A percentile compares a stretch with the other conserved stretches of the same genome.
phyloP scores from a whole-genome alignment of 257 asterid genomes.

The Lavandula angustifolia region DNA sequence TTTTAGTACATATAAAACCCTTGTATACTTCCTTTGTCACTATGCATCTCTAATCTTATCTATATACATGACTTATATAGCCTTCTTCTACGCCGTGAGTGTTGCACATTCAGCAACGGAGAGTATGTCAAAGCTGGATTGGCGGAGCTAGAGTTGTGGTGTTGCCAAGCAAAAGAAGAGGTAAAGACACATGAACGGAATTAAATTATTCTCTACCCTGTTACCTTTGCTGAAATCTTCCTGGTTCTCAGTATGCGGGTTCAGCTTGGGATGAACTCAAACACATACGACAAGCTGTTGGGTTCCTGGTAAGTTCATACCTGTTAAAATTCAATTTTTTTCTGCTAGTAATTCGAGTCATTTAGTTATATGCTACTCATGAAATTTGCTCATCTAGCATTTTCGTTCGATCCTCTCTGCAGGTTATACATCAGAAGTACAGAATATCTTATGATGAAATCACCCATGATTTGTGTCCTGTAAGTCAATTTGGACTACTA shows the following conservation, averaged over 20 bases:
- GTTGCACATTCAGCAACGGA: conserved; percentile 97
- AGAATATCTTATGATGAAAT: conserved; percentile 96
- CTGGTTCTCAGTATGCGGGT: conserved; percentile 83
- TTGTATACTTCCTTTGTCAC: background rate
- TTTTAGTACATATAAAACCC: conserved; percentile 1
- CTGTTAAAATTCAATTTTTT: background rate
- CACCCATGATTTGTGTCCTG: conserved; percentile 93
- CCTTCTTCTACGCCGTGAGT: conserved; percentile 97
- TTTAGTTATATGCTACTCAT: background rate
- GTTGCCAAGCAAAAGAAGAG: conserved; percentile 97
- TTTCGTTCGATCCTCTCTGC: conserved; percentile 30
- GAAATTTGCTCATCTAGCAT: background rate
- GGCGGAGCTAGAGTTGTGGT: conserved; percentile 96
- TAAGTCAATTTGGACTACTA: conserved; percentile 26
- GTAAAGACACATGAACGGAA: conserved; percentile 33
- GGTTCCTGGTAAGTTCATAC: conserved; percentile 76
- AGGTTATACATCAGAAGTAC: conserved; percentile 98
- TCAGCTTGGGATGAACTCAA: conserved; percentile 98
- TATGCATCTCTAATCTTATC: conserved; percentile 19
- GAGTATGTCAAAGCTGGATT: conserved; percentile 93
- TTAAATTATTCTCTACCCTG: background rate
- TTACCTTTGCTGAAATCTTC: conserved; percentile 22
- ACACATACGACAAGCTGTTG: conserved; percentile 97
- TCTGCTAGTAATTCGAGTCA: background rate
- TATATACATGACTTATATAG: conserved; percentile 39